These are phyloP conservation scores for Nakazawaea pomicola DNA, from an alignment of 805 yeast species.

Conservation along the genomic window DNA sequence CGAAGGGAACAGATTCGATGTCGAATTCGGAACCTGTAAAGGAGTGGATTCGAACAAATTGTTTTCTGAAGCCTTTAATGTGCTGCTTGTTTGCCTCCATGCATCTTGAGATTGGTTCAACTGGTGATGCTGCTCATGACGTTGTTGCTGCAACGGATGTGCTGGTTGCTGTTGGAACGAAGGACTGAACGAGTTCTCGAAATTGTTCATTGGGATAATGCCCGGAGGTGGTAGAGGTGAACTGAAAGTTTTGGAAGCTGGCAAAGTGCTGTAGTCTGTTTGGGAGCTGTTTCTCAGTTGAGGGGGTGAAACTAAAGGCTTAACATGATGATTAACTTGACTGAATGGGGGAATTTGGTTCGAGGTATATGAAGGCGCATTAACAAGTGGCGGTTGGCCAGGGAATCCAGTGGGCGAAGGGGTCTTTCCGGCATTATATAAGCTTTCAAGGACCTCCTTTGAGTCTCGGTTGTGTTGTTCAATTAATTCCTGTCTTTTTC, in stretches of 20 bases:
- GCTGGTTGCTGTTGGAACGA: conserved; percentile 1
- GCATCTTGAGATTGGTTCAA: conserved; percentile 6
- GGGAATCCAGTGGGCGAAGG: conserved; percentile 3
- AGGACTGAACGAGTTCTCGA: conserved; percentile 4
- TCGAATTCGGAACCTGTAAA: not conserved
- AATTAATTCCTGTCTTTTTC: conserved; percentile 11
- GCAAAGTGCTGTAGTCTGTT: conserved; percentile 19
- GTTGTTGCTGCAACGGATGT: conserved; percentile 6
- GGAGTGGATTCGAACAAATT: not conserved
- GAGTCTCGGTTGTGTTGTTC: conserved; percentile 10
- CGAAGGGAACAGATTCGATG: not conserved
- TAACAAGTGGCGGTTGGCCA: conserved; percentile 5
- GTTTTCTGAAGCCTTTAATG: not conserved
- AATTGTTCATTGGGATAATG: conserved; percentile 3
- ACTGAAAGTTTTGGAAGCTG: conserved; percentile 4
- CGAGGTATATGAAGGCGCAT: conserved; percentile 10
- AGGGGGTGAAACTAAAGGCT: conserved; percentile 22
- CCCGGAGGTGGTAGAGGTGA: conserved; percentile 5
- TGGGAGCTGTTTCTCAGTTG: conserved; percentile 32
- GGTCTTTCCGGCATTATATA: conserved; percentile 5
- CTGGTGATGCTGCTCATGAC: conserved; percentile 7
- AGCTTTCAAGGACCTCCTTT: conserved; percentile 2
- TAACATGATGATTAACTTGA: conserved; percentile 4
- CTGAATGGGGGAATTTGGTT: conserved; percentile 5
- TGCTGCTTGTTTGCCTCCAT: not conserved